Conservation (phyloP, 345 rosid species). For the Pistacia atlantica region DNA sequence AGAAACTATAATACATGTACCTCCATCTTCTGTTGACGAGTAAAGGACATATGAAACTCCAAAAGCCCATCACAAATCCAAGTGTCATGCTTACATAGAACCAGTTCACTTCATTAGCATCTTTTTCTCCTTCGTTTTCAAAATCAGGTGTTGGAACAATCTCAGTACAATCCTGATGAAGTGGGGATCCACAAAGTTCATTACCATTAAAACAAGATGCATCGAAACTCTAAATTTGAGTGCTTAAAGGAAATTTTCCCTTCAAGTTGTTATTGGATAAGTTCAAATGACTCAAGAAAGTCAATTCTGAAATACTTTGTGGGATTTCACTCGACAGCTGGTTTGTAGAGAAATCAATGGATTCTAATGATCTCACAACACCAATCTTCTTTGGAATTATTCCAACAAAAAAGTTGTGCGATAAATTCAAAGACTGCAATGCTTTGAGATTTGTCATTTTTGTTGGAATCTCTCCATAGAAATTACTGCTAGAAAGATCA, state of each 20-base stretch:
- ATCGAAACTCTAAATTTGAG: not conserved
- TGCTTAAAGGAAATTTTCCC: not conserved
- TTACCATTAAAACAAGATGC: not conserved
- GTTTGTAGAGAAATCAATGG: not conserved
- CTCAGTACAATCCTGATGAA: not conserved
- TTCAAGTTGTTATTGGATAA: not conserved
- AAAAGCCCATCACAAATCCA: conserved; percentile 16
- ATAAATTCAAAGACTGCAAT: not conserved
- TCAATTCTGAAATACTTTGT: not conserved
- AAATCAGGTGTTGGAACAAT: not conserved
- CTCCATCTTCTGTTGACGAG: not conserved
- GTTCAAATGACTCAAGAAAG: conserved; percentile 2
- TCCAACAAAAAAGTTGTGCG: not conserved
- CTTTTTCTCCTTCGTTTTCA: not conserved
- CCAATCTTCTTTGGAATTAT: not conserved
- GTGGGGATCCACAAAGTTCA: conserved; percentile 5
- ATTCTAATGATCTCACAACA: not conserved
- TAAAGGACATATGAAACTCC: not conserved
- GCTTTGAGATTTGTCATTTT: conserved; percentile 2
- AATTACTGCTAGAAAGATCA: not conserved
- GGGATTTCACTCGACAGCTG: conserved; percentile 12
- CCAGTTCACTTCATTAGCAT: not conserved
- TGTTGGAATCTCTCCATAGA: not conserved
- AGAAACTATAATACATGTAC: not conserved
- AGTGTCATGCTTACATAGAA: not conserved